A percentile compares a stretch with the other conserved stretches of the same genome.
Conservation (phyloP, 495 filamentous ascomycete genomes). For the Corynascus novoguineensis region DNA sequence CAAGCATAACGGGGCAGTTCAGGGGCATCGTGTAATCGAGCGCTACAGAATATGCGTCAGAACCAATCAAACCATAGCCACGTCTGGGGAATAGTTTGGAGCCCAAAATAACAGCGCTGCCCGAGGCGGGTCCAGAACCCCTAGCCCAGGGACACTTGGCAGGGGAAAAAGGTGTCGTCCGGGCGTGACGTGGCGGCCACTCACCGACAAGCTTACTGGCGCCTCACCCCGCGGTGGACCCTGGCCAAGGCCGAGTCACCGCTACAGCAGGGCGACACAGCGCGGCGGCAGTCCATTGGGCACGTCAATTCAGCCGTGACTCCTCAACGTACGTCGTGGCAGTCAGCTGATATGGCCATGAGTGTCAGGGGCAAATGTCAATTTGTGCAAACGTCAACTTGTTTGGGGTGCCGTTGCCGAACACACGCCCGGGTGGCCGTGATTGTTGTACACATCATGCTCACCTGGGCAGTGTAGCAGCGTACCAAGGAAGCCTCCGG, state of each 20-base stretch:
- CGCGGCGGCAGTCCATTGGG: slow-evolving; percentile 4
- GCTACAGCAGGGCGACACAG: neutral
- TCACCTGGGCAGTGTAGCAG: too few species aligned
- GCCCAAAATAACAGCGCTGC: slow-evolving; percentile 1
- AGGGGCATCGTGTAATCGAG: neutral
- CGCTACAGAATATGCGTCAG: slow-evolving; percentile 8
- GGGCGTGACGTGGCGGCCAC: slow-evolving; percentile 8
- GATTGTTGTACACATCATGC: neutral
- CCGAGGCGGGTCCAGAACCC: neutral
- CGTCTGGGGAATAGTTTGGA: slow-evolving; percentile 8
- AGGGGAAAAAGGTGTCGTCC: neutral
- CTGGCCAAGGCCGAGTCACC: neutral
- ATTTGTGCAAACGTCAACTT: neutral
- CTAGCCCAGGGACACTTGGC: slow-evolving; percentile 5
- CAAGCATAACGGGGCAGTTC: neutral
- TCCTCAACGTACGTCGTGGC: slow-evolving; percentile 2
- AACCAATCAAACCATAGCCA: slow-evolving; percentile 4
- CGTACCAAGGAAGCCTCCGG: too few species aligned
- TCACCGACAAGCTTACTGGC: slow-evolving; percentile 11
- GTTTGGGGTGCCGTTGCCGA: neutral
- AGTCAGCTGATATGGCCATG: neutral
- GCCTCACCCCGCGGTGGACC: slow-evolving; percentile 5
- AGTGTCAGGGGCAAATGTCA: neutral
- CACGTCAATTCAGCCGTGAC: neutral
- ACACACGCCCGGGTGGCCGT: too few species aligned